phyloP scores from a whole-genome alignment of 176 grass and related monocot species.

The Aegilops speltoides region DNA sequence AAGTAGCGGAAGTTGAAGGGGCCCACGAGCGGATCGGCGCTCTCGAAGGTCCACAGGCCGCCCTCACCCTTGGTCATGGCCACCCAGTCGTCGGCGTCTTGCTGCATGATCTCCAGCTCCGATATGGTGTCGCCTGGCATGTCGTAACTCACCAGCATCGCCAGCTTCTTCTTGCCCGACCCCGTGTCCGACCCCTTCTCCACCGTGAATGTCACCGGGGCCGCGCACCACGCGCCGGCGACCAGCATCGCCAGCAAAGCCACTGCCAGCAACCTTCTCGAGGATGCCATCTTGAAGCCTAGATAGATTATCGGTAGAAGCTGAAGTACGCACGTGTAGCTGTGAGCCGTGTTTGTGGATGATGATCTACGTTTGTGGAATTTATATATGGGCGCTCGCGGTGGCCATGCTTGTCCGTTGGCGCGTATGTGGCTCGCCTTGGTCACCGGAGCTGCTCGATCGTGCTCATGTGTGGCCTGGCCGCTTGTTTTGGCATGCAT shows the following conservation, averaged over 20 bases:
- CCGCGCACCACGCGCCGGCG: background rate
- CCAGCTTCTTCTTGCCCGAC: background rate
- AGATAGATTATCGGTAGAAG: background rate
- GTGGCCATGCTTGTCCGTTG: background rate
- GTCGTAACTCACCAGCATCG: background rate
- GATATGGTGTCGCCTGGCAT: background rate
- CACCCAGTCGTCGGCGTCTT: background rate
- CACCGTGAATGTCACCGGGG: background rate
- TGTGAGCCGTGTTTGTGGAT: background rate
- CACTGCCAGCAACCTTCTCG: background rate
- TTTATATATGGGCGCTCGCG: background rate
- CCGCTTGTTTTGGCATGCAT: background rate
- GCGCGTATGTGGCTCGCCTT: background rate
- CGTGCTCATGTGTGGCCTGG: background rate
- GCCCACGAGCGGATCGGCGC: background rate
- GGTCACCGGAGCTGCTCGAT: background rate
- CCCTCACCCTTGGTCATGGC: background rate
- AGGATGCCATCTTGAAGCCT: background rate
- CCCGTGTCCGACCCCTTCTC: background rate
- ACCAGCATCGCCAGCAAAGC: background rate
- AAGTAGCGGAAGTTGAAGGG: conserved; percentile 1
- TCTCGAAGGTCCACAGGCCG: background rate
- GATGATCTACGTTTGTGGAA: background rate
- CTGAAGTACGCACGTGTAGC: background rate
- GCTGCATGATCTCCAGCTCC: background rate